Conservation (phyloP, 495 filamentous ascomycete species). For the Lophium mytilinum region DNA sequence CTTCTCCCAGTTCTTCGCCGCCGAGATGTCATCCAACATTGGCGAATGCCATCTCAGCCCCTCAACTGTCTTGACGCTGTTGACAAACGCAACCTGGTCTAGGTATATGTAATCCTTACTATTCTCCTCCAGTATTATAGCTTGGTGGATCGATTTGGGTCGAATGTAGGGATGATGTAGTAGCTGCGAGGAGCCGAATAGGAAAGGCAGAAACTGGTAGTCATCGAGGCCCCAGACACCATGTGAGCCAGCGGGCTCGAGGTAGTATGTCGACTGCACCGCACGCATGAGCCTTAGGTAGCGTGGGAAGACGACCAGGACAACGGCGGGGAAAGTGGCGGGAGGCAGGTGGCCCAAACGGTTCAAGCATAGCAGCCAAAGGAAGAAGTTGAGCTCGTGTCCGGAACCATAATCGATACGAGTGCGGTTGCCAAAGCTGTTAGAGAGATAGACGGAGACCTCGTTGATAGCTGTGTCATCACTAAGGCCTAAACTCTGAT, state of each 20-base stretch:
- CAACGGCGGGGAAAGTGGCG: conserved; percentile 60
- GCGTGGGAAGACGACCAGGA: conserved; percentile 67
- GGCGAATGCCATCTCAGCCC: conserved; percentile 94
- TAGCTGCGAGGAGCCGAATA: conserved; percentile 87
- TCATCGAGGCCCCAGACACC: conserved; percentile 98
- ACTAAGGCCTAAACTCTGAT: conserved; percentile 35
- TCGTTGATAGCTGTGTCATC: conserved; percentile 54
- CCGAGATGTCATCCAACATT: conserved; percentile 96
- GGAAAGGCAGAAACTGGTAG: conserved; percentile 94
- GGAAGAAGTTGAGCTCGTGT: conserved; percentile 91
- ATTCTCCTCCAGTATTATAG: conserved; percentile 76
- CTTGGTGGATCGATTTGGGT: conserved; percentile 78
- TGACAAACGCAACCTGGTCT: conserved; percentile 86
- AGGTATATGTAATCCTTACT: conserved; percentile 78
- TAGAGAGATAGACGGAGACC: conserved; percentile 66
- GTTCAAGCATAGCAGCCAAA: conserved; percentile 86
- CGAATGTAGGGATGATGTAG: conserved; percentile 81
- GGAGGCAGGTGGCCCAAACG: conserved; percentile 59
- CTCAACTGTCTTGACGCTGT: conserved; percentile 91
- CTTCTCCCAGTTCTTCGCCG: conserved; percentile 85
- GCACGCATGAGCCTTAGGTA: conserved; percentile 75
- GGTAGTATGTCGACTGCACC: conserved; percentile 83
- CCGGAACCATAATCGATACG: conserved; percentile 97
- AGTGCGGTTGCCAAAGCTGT: conserved; percentile 75
- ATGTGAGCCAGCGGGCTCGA: conserved; percentile 70